phyloP scores from a whole-genome alignment of 495 filamentous ascomycete genomes.

The Penicillium coprophilum region DNA sequence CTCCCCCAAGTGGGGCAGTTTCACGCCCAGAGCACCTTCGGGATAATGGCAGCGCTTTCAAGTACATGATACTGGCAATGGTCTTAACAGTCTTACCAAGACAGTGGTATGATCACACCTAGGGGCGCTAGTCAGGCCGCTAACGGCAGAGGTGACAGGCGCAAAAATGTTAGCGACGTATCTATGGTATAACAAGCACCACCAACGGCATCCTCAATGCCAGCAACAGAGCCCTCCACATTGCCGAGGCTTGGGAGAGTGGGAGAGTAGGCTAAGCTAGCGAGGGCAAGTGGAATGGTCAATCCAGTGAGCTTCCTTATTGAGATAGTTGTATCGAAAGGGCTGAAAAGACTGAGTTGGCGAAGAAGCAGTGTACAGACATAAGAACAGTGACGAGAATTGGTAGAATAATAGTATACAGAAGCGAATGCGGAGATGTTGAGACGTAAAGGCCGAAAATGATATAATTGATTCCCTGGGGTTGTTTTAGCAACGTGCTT shows the following conservation, averaged over 20 bases:
- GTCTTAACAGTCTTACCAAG: conserved; percentile 3
- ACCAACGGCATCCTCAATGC: conserved; percentile 6
- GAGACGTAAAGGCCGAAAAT: conserved; percentile 5
- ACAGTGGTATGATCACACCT: conserved; percentile 8
- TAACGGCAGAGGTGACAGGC: neutral
- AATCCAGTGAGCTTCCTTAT: conserved; percentile 46
- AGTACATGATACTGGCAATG: too few relatives aligned
- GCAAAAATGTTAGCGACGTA: neutral
- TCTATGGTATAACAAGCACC: too few relatives aligned
- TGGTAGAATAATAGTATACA: conserved; percentile 25
- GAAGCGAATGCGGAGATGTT: conserved; percentile 3
- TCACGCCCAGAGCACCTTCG: too few relatives aligned
- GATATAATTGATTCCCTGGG: conserved; percentile 26
- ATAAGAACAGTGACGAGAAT: conserved; percentile 27
- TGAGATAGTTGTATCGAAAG: conserved; percentile 11
- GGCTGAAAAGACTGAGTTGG: conserved; percentile 29
- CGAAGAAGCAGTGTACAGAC: conserved; percentile 10
- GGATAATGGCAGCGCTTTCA: too few relatives aligned
- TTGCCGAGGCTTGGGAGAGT: conserved; percentile 21
- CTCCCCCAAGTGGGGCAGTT: neutral
- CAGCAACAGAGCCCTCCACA: neutral
- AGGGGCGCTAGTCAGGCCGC: neutral
- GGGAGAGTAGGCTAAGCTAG: conserved; percentile 18
- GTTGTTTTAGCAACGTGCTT: conserved; percentile 11
- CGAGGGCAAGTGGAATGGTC: conserved; percentile 33